Evolutionary conservation across 148 eudicot genomes (phyloP).

Genomic region (Cornus kousa): DNA sequence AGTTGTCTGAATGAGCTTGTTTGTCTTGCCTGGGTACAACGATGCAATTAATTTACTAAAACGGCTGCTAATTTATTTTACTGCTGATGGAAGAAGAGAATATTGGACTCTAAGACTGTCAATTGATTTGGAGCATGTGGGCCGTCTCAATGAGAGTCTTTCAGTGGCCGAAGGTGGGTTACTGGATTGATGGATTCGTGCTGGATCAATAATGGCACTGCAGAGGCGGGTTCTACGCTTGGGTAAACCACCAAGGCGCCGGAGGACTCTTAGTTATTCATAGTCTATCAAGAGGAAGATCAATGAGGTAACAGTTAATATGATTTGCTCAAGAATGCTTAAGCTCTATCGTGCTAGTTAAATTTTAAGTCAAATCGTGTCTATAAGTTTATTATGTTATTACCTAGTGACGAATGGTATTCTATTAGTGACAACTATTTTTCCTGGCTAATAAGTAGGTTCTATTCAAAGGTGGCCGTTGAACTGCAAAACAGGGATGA

Average conservation of each 20-base stretch:
- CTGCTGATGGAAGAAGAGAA: conserved; percentile 81
- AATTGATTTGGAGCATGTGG: conserved; percentile 80
- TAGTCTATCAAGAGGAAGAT: conserved; percentile 71
- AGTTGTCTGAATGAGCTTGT: background rate
- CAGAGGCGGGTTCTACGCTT: conserved; percentile 82
- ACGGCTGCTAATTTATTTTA: conserved; percentile 47
- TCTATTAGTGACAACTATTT: conserved; percentile 5
- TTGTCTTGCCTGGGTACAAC: conserved; percentile 44
- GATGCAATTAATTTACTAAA: conserved; percentile 76
- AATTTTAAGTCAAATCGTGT: background rate
- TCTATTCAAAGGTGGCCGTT: conserved; percentile 81
- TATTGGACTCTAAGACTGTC: conserved; percentile 95
- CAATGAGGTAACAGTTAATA: conserved; percentile 50
- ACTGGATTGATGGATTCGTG: conserved; percentile 84
- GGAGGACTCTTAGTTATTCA: conserved; percentile 79
- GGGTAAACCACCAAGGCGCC: conserved; percentile 94
- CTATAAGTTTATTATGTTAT: background rate
- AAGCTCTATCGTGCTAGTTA: background rate
- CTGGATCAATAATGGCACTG: conserved; percentile 82
- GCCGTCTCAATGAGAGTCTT: conserved; percentile 71
- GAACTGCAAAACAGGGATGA: conserved; percentile 59
- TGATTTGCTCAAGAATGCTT: conserved; percentile 1
- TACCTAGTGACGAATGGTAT: background rate
- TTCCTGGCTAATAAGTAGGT: conserved; percentile 30
- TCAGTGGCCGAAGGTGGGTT: conserved; percentile 75